Percentiles rank a stretch among this genome's conserved stretches.
These are phyloP conservation scores for Porphyridium purpureum DNA, from an alignment of 23 red algal species.

Conservation along the genomic window DNA sequence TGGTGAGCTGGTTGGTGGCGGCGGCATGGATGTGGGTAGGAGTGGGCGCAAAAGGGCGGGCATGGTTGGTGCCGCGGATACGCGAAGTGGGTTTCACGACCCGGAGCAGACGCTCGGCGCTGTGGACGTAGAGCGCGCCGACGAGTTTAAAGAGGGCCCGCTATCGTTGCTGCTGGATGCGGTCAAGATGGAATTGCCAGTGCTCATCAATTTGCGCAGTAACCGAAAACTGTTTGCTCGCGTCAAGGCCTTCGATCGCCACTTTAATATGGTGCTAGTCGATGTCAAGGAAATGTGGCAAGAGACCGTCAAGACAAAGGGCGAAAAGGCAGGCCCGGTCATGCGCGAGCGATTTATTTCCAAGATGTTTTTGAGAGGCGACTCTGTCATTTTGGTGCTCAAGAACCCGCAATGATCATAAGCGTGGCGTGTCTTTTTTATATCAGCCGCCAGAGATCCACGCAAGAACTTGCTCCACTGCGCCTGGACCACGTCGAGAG, in stretches of 20 bases:
- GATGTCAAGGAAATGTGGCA: conserved; percentile 81
- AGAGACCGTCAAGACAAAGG: conserved; percentile 43
- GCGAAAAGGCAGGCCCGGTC: conserved; percentile 21
- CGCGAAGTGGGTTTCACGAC: conserved; percentile 39
- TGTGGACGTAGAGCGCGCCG: conserved; percentile 48
- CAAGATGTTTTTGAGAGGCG: conserved; percentile 87
- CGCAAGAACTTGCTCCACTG: too few relatives aligned
- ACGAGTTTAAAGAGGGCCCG: conserved; percentile 66
- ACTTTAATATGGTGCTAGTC: conserved; percentile 74
- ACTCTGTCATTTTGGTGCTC: conserved; percentile 75
- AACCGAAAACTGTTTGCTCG: conserved; percentile 74
- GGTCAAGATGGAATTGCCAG: conserved; percentile 14
- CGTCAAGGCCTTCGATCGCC: conserved; percentile 89
- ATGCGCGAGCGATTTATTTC: conserved; percentile 57
- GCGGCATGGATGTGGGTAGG: too few relatives aligned
- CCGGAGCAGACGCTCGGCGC: conserved; percentile 37
- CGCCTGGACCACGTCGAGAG: too few relatives aligned
- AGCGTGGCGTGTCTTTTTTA: too few relatives aligned
- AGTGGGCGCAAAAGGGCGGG: too few relatives aligned
- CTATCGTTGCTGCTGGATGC: conserved; percentile 51
- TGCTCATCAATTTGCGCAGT: conserved; percentile 76
- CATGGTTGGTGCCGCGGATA: conserved; percentile 37
- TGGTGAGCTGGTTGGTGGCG: too few relatives aligned
- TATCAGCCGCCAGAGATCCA: too few relatives aligned
- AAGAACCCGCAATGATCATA: conserved; percentile 48